A percentile compares a stretch with the other conserved stretches of the same genome.
These are phyloP conservation scores for Kodamaea hsintzibuensis DNA, from an alignment of 805 yeast genomes.

Conservation along the genomic window DNA sequence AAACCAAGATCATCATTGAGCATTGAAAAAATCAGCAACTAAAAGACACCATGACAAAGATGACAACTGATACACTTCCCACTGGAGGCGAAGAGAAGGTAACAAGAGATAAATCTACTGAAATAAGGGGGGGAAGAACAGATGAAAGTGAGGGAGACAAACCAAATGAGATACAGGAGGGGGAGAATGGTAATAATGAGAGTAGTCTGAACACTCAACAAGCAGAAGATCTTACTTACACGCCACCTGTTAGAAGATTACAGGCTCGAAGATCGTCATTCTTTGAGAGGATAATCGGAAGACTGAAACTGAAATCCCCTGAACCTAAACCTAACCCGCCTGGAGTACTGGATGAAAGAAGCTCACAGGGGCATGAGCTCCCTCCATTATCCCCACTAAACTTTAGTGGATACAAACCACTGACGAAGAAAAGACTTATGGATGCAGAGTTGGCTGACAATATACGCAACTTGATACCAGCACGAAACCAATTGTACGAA, in stretches of 20 bases:
- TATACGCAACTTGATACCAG: slow-evolving; percentile 70
- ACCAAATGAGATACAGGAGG: background rate
- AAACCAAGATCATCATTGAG: background rate
- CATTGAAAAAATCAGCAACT: background rate
- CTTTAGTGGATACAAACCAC: slow-evolving; percentile 58
- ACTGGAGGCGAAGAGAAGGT: background rate
- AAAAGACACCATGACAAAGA: background rate
- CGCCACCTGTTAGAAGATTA: background rate
- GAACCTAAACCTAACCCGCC: background rate
- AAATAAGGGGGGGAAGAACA: background rate
- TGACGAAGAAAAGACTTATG: slow-evolving; percentile 61
- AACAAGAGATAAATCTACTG: background rate
- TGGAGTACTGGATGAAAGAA: slow-evolving; percentile 8
- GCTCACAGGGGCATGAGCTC: background rate
- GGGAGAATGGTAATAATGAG: background rate
- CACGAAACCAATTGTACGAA: slow-evolving; percentile 73
- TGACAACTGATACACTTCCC: background rate
- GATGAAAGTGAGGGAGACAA: background rate
- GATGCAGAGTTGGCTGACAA: slow-evolving; percentile 70
- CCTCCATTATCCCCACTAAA: slow-evolving; percentile 57
- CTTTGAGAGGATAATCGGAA: slow-evolving; percentile 2
- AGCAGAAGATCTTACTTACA: background rate
- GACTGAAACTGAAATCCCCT: background rate
- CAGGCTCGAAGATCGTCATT: slow-evolving; percentile 1
- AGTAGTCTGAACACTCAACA: background rate